These are phyloP conservation scores for Ustilago hordei DNA, from an alignment of 1,284 basidiomycete species.

Conservation along the genomic window DNA sequence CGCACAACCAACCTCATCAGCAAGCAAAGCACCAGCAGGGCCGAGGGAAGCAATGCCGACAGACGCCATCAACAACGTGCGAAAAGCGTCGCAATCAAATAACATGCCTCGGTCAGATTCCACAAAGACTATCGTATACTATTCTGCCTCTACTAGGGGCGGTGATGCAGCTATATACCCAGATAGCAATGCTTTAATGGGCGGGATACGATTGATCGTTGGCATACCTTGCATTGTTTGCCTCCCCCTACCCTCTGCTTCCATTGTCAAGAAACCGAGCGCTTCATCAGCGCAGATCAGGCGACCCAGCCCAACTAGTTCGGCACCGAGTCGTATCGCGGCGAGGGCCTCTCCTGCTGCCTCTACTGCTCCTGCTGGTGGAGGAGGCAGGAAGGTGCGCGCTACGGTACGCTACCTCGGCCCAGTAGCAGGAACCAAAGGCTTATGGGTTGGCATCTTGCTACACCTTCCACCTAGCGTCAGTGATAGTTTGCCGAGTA, in stretches of 20 bases:
- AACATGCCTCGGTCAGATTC: slow-evolving; percentile 12
- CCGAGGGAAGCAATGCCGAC: slow-evolving; percentile 17
- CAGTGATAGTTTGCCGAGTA: background rate
- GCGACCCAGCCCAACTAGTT: background rate
- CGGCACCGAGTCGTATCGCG: background rate
- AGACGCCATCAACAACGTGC: slow-evolving; percentile 15
- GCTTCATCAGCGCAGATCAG: background rate
- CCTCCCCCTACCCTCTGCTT: background rate
- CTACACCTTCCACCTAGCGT: slow-evolving; percentile 30
- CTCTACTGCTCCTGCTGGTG: background rate
- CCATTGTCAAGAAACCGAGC: background rate
- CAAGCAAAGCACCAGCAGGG: background rate
- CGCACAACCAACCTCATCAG: background rate
- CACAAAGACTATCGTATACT: slow-evolving; percentile 16
- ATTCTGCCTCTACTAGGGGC: background rate
- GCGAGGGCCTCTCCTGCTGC: background rate
- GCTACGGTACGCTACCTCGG: slow-evolving; percentile 59
- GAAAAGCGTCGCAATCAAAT: slow-evolving; percentile 1
- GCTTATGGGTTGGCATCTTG: slow-evolving; percentile 56
- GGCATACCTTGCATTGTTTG: slow-evolving; percentile 55
- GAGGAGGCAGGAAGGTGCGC: slow-evolving; percentile 22
- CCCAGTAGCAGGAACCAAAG: slow-evolving; percentile 27
- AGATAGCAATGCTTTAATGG: background rate
- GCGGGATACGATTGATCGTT: slow-evolving; percentile 19
- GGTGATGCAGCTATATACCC: slow-evolving; percentile 1